These are phyloP conservation scores for Pichia sp. DNA, from an alignment of 1,139 yeast species.

Conservation along the genomic window DNA sequence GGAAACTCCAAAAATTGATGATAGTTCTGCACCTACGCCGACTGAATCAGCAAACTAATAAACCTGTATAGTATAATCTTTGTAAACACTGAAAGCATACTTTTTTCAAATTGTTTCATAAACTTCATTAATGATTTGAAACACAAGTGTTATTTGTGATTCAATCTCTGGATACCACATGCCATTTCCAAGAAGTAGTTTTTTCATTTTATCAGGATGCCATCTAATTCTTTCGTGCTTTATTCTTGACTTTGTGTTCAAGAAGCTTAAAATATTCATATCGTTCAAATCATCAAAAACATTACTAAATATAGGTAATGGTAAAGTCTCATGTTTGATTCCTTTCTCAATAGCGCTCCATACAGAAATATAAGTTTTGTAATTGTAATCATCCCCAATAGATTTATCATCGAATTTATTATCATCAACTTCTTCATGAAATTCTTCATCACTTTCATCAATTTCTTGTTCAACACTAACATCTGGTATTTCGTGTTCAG, in stretches of 20 bases:
- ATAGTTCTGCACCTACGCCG: conserved; percentile 7
- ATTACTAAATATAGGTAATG: conserved; percentile 21
- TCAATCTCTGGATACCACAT: conserved; percentile 5
- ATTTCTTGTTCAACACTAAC: background rate
- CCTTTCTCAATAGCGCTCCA: conserved; percentile 25
- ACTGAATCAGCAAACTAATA: conserved; percentile 3
- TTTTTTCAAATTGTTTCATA: conserved; percentile 26
- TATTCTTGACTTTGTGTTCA: conserved; percentile 24
- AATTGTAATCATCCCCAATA: conserved; percentile 12
- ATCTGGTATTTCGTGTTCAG: conserved; percentile 11
- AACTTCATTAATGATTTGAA: conserved; percentile 35
- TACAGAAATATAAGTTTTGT: conserved; percentile 22
- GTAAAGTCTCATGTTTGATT: conserved; percentile 5
- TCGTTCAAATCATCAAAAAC: conserved; percentile 16
- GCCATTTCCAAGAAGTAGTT: conserved; percentile 11
- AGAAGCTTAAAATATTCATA: conserved; percentile 24
- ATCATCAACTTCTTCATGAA: background rate
- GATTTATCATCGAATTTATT: background rate
- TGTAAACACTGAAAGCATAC: background rate
- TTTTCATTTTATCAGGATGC: conserved; percentile 58
- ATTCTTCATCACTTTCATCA: background rate
- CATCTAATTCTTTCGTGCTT: conserved; percentile 51
- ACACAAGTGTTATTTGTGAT: conserved; percentile 30
- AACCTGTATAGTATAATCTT: background rate
- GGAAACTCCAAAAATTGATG: conserved; percentile 11